phyloP scores from a whole-genome alignment of 1,139 yeast species.

The Taphrina deformans region DNA sequence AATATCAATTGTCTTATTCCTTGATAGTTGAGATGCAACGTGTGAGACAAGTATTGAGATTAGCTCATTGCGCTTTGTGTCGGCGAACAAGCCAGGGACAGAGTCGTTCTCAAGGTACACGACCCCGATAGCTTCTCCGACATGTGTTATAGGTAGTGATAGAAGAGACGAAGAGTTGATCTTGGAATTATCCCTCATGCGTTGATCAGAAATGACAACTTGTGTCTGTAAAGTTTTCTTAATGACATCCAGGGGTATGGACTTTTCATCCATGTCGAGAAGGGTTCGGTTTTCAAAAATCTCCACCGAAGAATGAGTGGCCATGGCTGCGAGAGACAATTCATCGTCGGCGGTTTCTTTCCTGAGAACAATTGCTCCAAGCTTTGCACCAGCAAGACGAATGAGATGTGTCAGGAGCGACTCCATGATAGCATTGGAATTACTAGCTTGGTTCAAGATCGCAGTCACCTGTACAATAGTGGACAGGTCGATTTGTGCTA shows the following conservation, averaged over 20 bases:
- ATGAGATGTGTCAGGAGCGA: constrained; percentile 4
- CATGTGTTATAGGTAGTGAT: background rate
- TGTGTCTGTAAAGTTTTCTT: background rate
- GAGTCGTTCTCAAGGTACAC: constrained; percentile 5
- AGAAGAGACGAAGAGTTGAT: background rate
- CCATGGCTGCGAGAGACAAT: background rate
- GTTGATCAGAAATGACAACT: background rate
- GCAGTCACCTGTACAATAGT: constrained; percentile 5
- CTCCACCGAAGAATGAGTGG: background rate
- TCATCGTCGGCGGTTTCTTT: background rate
- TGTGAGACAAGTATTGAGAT: background rate
- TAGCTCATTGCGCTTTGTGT: background rate
- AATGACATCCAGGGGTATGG: background rate
- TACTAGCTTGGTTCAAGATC: background rate
- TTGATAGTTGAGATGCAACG: constrained; percentile 1
- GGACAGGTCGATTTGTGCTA: constrained; percentile 1
- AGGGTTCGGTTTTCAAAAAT: background rate
- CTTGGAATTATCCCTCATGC: background rate
- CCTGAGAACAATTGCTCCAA: constrained; percentile 2
- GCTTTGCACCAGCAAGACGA: constrained; percentile 6
- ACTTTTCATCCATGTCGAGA: background rate
- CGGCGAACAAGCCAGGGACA: background rate
- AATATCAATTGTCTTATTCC: background rate
- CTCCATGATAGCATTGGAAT: background rate
- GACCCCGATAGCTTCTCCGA: background rate